Evolutionary conservation across 805 yeast genomes (phyloP).

Genomic region (Yarrowia deformans): DNA sequence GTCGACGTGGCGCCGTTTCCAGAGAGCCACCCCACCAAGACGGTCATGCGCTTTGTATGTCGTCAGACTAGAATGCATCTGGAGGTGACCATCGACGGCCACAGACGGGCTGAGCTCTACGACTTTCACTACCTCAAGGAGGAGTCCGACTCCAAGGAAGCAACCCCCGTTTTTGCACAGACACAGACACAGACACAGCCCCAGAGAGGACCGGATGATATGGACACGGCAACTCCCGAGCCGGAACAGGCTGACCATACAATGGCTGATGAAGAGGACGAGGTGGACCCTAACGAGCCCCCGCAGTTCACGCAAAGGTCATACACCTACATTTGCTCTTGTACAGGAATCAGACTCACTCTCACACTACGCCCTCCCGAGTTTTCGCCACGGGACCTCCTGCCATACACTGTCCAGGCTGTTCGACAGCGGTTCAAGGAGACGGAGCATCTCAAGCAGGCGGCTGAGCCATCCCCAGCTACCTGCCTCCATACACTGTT

Average conservation of each 20-base stretch:
- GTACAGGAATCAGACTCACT: conserved; percentile 43
- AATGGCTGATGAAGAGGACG: neutral
- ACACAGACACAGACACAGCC: neutral
- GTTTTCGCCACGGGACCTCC: conserved; percentile 58
- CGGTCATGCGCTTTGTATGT: conserved; percentile 41
- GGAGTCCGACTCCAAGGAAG: conserved; percentile 1
- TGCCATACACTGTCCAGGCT: conserved; percentile 56
- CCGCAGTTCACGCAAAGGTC: neutral
- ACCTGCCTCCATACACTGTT: conserved; percentile 68
- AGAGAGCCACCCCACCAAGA: conserved; percentile 39
- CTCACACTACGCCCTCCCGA: conserved; percentile 46
- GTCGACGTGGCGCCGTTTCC: conserved; percentile 40
- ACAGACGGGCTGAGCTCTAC: conserved; percentile 19
- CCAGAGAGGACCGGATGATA: conserved; percentile 6
- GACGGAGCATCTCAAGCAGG: conserved; percentile 45
- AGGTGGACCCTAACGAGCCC: conserved; percentile 7
- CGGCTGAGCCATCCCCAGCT: conserved; percentile 59
- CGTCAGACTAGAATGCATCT: conserved; percentile 44
- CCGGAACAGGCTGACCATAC: neutral
- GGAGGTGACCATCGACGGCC: conserved; percentile 41
- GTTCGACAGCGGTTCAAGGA: conserved; percentile 61
- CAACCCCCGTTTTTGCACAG: conserved; percentile 8
- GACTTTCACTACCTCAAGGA: conserved; percentile 16
- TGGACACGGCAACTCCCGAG: conserved; percentile 22
- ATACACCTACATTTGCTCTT: conserved; percentile 43